Conservation (phyloP, 768 basidiomycete species). For the Gelatoporia subvermispora region DNA sequence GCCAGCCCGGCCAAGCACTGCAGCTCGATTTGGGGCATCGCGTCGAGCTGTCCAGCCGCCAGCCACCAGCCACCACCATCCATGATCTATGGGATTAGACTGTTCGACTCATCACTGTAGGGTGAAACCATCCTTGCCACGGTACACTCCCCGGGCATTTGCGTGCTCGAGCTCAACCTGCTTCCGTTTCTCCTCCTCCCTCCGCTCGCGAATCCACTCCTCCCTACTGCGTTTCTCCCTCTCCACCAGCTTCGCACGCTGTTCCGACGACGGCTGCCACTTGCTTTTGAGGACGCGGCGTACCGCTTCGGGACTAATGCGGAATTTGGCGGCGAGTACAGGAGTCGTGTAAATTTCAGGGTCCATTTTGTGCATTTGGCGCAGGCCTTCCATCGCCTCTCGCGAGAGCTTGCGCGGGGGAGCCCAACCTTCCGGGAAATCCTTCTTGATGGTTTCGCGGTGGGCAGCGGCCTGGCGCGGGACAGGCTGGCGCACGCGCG, state of each 20-base stretch:
- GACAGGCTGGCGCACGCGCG: conserved; percentile 14
- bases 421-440: conserved; percentile 40
- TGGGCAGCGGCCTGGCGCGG: conserved; percentile 24
- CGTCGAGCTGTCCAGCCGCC: too few species aligned
- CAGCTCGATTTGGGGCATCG: too few species aligned
- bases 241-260: conserved; percentile 23
- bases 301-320: conserved; percentile 48
- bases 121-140: too few species aligned
- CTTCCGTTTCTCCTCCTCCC: conserved; percentile 13
- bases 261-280: conserved; percentile 34
- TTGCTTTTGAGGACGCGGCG: conserved; percentile 42
- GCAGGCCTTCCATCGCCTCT: conserved; percentile 48
- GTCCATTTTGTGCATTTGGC: conserved; percentile 37
- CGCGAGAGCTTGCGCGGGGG: conserved; percentile 50
- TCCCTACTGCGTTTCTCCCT: conserved; percentile 22
- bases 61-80: too few species aligned
- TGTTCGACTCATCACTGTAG: too few species aligned
- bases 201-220: conserved; percentile 14
- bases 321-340: conserved; percentile 41
- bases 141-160: not conserved
- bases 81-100: too few species aligned
- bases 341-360: conserved; percentile 38
- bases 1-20: too few species aligned
- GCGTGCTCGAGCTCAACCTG: conserved; percentile 2
- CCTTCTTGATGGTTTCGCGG: conserved; percentile 26